Conservation (phyloP, 1,284 basidiomycete species). For the Ustilago sp. region DNA sequence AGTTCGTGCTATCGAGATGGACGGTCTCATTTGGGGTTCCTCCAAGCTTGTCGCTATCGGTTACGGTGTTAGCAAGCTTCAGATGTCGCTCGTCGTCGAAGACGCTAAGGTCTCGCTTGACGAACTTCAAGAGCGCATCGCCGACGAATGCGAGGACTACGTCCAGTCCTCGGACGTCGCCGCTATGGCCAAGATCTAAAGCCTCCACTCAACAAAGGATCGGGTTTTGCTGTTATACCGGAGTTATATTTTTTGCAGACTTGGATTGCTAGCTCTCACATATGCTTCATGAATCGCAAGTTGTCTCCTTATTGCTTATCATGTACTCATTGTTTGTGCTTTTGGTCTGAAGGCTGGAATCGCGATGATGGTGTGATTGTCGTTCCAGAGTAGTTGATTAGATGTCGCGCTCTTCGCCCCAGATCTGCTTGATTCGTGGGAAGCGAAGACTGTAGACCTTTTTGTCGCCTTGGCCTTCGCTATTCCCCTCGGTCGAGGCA, state of each 20-base stretch:
- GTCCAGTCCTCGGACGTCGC: slow-evolving; percentile 87
- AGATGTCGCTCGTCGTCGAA: slow-evolving; percentile 96
- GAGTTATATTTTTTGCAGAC: slow-evolving; percentile 1
- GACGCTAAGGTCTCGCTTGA: slow-evolving; percentile 94
- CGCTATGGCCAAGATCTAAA: slow-evolving; percentile 69
- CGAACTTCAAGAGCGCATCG: slow-evolving; percentile 79
- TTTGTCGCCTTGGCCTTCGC: background rate
- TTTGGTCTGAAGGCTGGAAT: background rate
- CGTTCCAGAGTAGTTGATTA: slow-evolving; percentile 3
- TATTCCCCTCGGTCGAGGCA: background rate
- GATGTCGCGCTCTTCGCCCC: slow-evolving; percentile 35
- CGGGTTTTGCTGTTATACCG: slow-evolving; percentile 37
- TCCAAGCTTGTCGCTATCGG: slow-evolving; percentile 91
- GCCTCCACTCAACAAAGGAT: slow-evolving; percentile 1
- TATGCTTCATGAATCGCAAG: slow-evolving; percentile 15
- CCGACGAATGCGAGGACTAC: slow-evolving; percentile 83
- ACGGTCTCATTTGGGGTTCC: slow-evolving; percentile 91
- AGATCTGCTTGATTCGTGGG: slow-evolving; percentile 58
- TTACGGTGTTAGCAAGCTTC: slow-evolving; percentile 90
- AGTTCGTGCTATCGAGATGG: slow-evolving; percentile 87
- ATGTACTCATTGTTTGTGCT: background rate
- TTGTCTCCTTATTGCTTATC: slow-evolving; percentile 27
- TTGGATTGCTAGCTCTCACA: background rate
- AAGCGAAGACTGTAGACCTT: slow-evolving; percentile 53
- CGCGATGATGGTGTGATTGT: background rate